phyloP scores from a whole-genome alignment of 73 alveolate species.

The Paraurostyla sp. region DNA sequence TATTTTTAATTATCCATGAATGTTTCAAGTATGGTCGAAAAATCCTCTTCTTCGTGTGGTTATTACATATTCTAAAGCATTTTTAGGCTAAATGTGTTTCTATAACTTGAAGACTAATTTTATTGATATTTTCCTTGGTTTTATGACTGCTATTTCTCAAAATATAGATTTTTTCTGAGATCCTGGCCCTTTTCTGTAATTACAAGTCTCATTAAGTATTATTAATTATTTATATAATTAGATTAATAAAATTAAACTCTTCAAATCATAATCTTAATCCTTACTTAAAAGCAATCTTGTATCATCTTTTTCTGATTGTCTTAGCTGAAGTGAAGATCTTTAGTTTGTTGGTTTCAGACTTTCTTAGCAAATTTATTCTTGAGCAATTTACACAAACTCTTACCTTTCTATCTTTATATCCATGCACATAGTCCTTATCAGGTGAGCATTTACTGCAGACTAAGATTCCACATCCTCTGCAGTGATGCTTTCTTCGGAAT shows the following conservation, averaged over 20 bases:
- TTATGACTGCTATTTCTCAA: not conserved
- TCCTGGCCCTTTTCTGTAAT: conserved; percentile 15
- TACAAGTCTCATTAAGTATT: not conserved
- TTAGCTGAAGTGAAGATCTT: conserved; percentile 1
- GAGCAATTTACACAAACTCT: conserved; percentile 39
- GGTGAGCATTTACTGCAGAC: conserved; percentile 52
- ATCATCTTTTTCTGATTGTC: not conserved
- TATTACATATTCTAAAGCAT: not conserved
- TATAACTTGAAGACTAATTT: not conserved
- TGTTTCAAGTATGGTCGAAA: not conserved
- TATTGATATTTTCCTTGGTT: not conserved
- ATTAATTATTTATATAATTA: not conserved
- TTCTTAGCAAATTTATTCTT: not conserved
- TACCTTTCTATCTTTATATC: conserved; percentile 48
- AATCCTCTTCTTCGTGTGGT: not conserved
- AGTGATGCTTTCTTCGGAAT: conserved; percentile 56
- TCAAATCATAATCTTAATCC: not conserved
- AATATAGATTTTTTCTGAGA: not conserved
- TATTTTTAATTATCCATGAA: not conserved
- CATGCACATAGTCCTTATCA: conserved; percentile 42
- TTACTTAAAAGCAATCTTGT: not conserved
- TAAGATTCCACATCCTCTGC: conserved; percentile 47
- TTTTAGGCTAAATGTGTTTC: not conserved
- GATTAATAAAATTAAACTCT: not conserved
- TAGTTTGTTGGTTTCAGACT: conserved; percentile 2